phyloP scores from a whole-genome alignment of 169 alveolate species.

The Cryptosporidium baileyi region DNA sequence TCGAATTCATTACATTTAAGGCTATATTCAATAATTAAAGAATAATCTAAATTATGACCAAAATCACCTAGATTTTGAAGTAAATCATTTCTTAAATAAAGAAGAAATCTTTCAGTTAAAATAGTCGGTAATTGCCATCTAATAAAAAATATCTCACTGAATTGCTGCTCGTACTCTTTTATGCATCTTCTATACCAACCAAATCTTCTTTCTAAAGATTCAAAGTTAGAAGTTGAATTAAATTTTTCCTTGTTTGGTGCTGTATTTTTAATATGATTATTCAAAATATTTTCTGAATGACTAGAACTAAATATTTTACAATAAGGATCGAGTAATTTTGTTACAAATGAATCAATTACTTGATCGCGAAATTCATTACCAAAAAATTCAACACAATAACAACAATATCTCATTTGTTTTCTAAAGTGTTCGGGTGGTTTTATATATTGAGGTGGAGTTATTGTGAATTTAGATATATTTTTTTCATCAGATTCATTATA shows the following conservation, averaged over 20 bases:
- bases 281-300: background rate
- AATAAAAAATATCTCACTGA: constrained; percentile 40
- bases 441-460: constrained; percentile 33
- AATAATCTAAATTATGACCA: background rate
- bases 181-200: constrained; percentile 58
- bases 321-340: constrained; percentile 36
- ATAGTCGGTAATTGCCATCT: constrained; percentile 9
- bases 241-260: background rate
- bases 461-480: background rate
- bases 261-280: background rate
- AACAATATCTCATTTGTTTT: constrained; percentile 58
- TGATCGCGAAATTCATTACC: constrained; percentile 34
- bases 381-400: constrained; percentile 38
- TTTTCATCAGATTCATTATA: background rate
- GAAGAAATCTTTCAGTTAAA: constrained; percentile 25
- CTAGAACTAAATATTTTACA: constrained; percentile 3
- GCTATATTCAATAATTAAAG: constrained; percentile 15
- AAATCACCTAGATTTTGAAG: constrained; percentile 44
- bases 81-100: constrained; percentile 13
- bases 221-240: background rate
- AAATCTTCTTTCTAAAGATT: constrained; percentile 48
- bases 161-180: constrained; percentile 67
- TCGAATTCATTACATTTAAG: constrained; percentile 44
- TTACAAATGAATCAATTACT: constrained; percentile 6
- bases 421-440: constrained; percentile 40